Evolutionary conservation across 306 rosid genomes (phyloP).

Genomic region (Pueraria montana): DNA sequence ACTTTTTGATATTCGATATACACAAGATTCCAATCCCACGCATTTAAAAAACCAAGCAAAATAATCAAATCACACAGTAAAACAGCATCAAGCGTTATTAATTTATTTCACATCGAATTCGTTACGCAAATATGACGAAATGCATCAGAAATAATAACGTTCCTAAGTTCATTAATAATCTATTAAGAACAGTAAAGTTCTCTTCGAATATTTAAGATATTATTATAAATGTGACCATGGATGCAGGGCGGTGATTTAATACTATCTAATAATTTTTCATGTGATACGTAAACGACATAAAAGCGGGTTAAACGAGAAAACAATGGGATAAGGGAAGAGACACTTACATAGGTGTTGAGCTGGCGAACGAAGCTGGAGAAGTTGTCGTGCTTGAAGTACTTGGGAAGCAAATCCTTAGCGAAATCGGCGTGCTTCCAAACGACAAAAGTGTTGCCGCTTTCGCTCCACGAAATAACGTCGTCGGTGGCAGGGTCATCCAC

Average conservation of each 20-base stretch:
- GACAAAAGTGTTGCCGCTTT: conserved; percentile 74
- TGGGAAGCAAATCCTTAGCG: conserved; percentile 84
- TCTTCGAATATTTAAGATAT: too few species aligned
- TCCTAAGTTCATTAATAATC: too few species aligned
- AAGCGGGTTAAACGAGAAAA: too few species aligned
- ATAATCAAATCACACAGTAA: background rate
- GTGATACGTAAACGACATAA: too few species aligned
- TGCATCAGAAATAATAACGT: background rate
- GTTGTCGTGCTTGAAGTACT: conserved; percentile 86
- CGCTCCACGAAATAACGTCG: conserved; percentile 84
- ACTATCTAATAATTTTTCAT: too few species aligned
- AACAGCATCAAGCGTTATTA: background rate
- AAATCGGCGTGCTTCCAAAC: conserved; percentile 90
- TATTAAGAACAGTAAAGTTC: too few species aligned
- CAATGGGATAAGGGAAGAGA: background rate
- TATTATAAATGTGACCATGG: background rate
- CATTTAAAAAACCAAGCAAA: background rate
- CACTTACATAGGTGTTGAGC: conserved; percentile 90
- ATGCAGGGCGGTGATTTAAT: too few species aligned
- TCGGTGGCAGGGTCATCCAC: conserved; percentile 73
- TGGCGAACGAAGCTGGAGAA: conserved; percentile 99
- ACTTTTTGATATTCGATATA: conserved; percentile 22
- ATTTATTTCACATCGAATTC: background rate
- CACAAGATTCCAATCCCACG: conserved; percentile 22
- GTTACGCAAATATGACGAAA: background rate